Evolutionary conservation across 805 yeast genomes (phyloP).

Genomic region (Jamesozyma piceae): DNA sequence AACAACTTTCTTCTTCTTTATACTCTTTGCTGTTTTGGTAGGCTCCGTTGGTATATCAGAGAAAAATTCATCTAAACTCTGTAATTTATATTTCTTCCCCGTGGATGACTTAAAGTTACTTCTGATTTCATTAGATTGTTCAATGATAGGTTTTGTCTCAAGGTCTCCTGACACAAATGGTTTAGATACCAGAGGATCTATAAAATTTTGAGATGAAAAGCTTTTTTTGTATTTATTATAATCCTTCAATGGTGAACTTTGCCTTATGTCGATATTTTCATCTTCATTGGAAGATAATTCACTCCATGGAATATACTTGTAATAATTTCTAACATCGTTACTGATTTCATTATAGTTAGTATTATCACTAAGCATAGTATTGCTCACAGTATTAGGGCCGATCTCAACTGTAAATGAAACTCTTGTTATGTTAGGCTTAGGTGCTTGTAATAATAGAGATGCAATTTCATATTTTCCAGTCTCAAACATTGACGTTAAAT

Average conservation of each 20-base stretch:
- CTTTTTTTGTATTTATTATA: constrained; percentile 30
- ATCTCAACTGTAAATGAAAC: not conserved
- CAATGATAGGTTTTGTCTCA: not conserved
- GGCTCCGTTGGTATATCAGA: constrained; percentile 35
- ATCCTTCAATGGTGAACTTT: constrained; percentile 34
- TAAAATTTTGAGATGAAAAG: constrained; percentile 23
- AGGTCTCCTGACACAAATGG: constrained; percentile 4
- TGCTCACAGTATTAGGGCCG: not conserved
- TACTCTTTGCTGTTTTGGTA: constrained; percentile 4
- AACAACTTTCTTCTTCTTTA: constrained; percentile 7
- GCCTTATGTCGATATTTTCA: constrained; percentile 26
- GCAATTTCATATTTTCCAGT: constrained; percentile 51
- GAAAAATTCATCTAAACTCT: constrained; percentile 82
- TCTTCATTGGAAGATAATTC: constrained; percentile 4
- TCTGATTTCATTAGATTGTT: not conserved
- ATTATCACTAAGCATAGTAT: not conserved
- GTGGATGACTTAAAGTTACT: constrained; percentile 13
- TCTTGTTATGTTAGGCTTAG: constrained; percentile 40
- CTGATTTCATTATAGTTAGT: constrained; percentile 2
- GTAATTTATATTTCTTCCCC: constrained; percentile 46
- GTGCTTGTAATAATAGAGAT: constrained; percentile 61
- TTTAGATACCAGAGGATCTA: not conserved
- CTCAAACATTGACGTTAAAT: constrained; percentile 52
- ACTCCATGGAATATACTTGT: constrained; percentile 16
- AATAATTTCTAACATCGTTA: constrained; percentile 5